These are phyloP conservation scores for Vanderwaltozyma polyspora DNA, from an alignment of 805 yeast genomes.

Conservation along the genomic window DNA sequence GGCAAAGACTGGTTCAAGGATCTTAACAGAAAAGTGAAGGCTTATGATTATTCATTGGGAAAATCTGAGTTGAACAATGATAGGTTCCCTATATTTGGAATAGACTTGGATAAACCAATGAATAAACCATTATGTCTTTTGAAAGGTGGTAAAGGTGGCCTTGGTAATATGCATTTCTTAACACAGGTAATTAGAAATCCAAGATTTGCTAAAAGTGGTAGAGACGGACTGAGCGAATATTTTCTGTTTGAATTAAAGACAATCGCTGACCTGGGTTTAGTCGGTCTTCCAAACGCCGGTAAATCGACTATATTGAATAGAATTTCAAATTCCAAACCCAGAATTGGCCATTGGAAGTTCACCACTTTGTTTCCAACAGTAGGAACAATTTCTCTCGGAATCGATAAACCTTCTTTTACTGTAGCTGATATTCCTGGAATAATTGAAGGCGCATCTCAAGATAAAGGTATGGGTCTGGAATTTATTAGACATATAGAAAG, in stretches of 20 bases:
- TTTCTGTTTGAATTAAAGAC: slow-evolving; percentile 78
- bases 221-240: slow-evolving; percentile 51
- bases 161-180: slow-evolving; percentile 92
- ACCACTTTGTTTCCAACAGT: slow-evolving; percentile 87
- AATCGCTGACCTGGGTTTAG: slow-evolving; percentile 86
- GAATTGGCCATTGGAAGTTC: slow-evolving; percentile 94
- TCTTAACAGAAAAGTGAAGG: slow-evolving; percentile 51
- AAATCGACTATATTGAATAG: slow-evolving; percentile 81
- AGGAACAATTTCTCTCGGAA: slow-evolving; percentile 67
- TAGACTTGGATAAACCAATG: slow-evolving; percentile 56
- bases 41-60: slow-evolving; percentile 49
- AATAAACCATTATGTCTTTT: slow-evolving; percentile 57
- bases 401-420: slow-evolving; percentile 58
- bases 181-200: slow-evolving; percentile 82
- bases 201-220: slow-evolving; percentile 72
- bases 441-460: slow-evolving; percentile 72
- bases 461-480: slow-evolving; percentile 88
- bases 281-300: slow-evolving; percentile 95
- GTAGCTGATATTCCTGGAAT: slow-evolving; percentile 98
- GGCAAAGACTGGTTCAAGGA: slow-evolving; percentile 55
- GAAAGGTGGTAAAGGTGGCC: slow-evolving; percentile 86
- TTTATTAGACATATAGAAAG: slow-evolving; percentile 88
- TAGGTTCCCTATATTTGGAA: slow-evolving; percentile 68
- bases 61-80: slow-evolving; percentile 53
- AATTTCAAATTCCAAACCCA: slow-evolving; percentile 79